Conservation (phyloP, 805 yeast genomes). For the Barnettozyma vustinii region DNA sequence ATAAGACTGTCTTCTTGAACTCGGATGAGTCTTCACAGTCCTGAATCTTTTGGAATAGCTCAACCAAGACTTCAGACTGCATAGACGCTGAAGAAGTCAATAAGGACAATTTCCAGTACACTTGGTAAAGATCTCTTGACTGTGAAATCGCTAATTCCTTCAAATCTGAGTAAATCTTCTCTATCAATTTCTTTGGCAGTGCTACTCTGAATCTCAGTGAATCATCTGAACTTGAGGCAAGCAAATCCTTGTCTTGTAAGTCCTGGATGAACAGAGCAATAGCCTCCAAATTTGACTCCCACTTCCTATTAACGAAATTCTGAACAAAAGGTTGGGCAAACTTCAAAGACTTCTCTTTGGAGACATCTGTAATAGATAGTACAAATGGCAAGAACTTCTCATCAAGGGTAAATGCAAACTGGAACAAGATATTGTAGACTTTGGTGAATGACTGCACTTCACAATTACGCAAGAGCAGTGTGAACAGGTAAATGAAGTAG, state of each 20-base stretch:
- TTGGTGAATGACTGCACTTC: constrained; percentile 42
- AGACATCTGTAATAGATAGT: constrained; percentile 37
- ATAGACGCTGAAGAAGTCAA: constrained; percentile 30
- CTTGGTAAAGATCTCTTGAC: constrained; percentile 27
- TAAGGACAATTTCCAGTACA: constrained; percentile 49
- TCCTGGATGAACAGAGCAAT: constrained; percentile 40
- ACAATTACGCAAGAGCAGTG: constrained; percentile 51
- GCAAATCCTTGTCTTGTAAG: constrained; percentile 23
- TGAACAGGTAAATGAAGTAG: constrained; percentile 39
- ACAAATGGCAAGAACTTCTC: constrained; percentile 41
- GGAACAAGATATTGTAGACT: constrained; percentile 39
- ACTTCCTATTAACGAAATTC: constrained; percentile 39
- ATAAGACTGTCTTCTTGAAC: constrained; percentile 13
- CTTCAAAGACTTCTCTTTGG: constrained; percentile 40
- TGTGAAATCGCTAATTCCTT: constrained; percentile 2
- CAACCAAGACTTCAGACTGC: constrained; percentile 14
- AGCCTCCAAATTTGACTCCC: constrained; percentile 32
- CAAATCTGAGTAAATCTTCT: constrained; percentile 9
- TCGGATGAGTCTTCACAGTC: constrained; percentile 4
- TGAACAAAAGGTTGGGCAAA: constrained; percentile 42
- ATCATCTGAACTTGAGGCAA: constrained; percentile 11
- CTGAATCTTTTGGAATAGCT: constrained; percentile 2
- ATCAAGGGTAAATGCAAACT: constrained; percentile 31
- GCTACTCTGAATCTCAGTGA: constrained; percentile 10
- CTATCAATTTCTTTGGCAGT: constrained; percentile 17